These are phyloP conservation scores for Sonneratia alba DNA, from an alignment of 345 rosid genomes.

Conservation along the genomic window DNA sequence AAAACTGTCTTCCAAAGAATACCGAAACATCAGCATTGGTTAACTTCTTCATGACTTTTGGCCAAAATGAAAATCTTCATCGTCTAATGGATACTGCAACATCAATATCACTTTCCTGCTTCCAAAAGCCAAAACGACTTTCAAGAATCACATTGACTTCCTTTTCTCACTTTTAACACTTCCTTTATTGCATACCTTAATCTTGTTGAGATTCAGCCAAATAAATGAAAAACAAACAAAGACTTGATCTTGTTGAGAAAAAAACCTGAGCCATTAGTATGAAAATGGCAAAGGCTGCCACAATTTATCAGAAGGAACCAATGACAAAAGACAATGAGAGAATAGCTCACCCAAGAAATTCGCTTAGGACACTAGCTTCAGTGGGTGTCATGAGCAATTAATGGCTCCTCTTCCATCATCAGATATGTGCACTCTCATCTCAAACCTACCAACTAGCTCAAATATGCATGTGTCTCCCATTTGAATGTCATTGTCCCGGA, in stretches of 20 bases:
- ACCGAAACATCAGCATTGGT: no score
- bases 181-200: not conserved
- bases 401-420: constrained; percentile 22
- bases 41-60: no score
- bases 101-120: not conserved
- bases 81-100: no score
- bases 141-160: not conserved
- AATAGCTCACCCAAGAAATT: not conserved
- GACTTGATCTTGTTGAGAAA: not conserved
- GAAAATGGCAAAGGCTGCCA: not conserved
- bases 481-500: constrained; percentile 41
- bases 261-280: no score
- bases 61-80: no score
- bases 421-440: constrained; percentile 52
- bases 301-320: not conserved
- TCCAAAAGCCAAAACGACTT: not conserved
- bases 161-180: not conserved
- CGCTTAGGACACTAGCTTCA: not conserved
- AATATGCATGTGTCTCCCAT: constrained; percentile 51
- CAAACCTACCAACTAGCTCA: constrained; percentile 40
- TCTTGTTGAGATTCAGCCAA: no score
- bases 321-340: not conserved
- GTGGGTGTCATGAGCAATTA: constrained; percentile 3
- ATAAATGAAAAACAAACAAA: no score
- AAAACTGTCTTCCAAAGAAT: no score